A percentile compares a stretch with the other conserved stretches of the same genome.
These are phyloP conservation scores for Ganoderma sp. DNA, from an alignment of 1,284 basidiomycete genomes.

Conservation along the genomic window DNA sequence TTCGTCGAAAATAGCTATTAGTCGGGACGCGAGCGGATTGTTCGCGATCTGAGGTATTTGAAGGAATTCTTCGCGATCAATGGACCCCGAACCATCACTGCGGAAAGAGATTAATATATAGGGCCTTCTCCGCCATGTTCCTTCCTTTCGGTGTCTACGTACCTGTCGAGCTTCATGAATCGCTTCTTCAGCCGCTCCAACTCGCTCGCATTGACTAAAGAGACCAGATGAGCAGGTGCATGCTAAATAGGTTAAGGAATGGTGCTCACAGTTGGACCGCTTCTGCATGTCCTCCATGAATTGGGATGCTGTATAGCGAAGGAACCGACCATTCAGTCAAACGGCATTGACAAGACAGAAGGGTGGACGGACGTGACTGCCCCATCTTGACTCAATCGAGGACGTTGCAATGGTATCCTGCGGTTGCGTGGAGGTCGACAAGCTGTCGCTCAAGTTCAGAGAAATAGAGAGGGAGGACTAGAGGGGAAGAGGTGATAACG, in stretches of 20 bases:
- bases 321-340: constrained; percentile 22
- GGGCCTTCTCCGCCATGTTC: neutral
- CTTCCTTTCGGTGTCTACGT: constrained; percentile 26
- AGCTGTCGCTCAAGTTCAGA: neutral
- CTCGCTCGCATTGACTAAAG: constrained; percentile 87
- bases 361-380: constrained; percentile 69
- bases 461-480: constrained; percentile 9
- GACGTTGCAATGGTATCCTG: constrained; percentile 1
- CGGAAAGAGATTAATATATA: neutral
- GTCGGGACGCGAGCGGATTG: constrained; percentile 93
- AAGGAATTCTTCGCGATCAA: constrained; percentile 98
- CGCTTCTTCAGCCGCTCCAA: constrained; percentile 96
- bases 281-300: constrained; percentile 95
- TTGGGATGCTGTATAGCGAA: constrained; percentile 69
- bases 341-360: constrained; percentile 13
- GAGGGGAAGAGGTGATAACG: constrained; percentile 23
- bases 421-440: neutral
- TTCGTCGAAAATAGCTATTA: constrained; percentile 99
- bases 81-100: constrained; percentile 94
- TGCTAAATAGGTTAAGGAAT: constrained; percentile 8
- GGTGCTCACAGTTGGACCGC: constrained; percentile 83
- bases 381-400: constrained; percentile 55
- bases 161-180: constrained; percentile 99
- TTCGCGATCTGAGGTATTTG: constrained; percentile 99
- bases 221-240: constrained; percentile 13